Base-by-base conservation (phyloP, 148 eudicot genomes). In the Rhododendron simsii region DNA sequence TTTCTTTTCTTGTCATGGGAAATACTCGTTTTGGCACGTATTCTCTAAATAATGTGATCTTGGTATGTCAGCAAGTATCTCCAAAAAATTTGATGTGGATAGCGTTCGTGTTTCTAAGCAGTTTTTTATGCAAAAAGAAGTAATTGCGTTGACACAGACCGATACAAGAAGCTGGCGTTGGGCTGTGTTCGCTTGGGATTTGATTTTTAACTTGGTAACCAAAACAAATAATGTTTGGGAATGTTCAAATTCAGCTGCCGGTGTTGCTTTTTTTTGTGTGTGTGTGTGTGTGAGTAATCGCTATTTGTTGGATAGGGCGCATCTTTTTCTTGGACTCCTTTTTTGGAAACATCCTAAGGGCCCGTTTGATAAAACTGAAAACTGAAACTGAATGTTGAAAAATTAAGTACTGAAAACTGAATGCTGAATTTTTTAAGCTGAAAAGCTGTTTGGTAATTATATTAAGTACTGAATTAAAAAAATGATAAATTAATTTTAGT, bases 1-100 rank as follows among this genome's bases (percentile, higher is more conserved):
- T 3, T 3, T 30, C 59, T 37, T 26, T 55, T 53, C 61, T 80
- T 61, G 81, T 82, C 91, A 84, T 86, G 89, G 91, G 88, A 87
- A 87, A 89, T 85, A 86, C 86, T 84, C 59, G 7, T 45, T 78
- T 78, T 15, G 14, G 39, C 26, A 18, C 5, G 69, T 53, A 20
- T 55, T 81, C 23, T 47, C 83, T 5, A 14, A 33, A 51, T 80
- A 80, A 51, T 75, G 47, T 2, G 57, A 21, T 33, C 83, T 48
- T 14, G 21, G 82, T 13, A 15, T 80, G 15, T 80, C 59, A 80
- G 57, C 61, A 4, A 1, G 14, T n/a, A 47, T 11, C 30, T 12
- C 39, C 37, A 71, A 71, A 71, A 30, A 30, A 30, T 71, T 71
- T 71, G 74, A 35, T 3, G 35, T 28, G 37, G 16, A 39, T 30